Evolutionary conservation across 139 green algal species (phyloP), one percentile per base, ranked within the genome.

Genomic region (Desmodesmus armatus): DNA sequence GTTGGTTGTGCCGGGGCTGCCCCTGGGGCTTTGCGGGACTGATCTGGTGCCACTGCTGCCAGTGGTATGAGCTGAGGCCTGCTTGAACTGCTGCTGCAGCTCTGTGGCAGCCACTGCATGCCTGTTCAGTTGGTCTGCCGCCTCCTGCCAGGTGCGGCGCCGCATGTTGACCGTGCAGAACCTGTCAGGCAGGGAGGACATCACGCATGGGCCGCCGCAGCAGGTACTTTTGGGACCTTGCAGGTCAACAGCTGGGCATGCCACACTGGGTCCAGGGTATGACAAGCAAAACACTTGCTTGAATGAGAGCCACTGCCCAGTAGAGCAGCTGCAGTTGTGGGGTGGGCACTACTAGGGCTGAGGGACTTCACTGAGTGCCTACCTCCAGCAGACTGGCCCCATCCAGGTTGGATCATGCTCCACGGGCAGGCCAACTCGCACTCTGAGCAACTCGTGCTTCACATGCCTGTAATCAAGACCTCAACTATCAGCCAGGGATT

Each of bases 371-470:
- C n/a, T n/a, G n/a, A n/a, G n/a, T n/a, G 13, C 78, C 62, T 41
- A 86, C 80, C 80, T 86, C 91, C 91, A 94, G 77, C 90, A 93
- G 43, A 94, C 87, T 19, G 84, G 85, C 0, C 74, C 83, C 7
- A 33, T n/a, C 55, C 87, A 87, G 62, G 58, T 66, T 35, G 74
- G 13, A 85, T 92, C 86, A 85, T 93, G 90, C 66, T 91, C 87
- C 62, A 88, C 88, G 25, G 91, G 91, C 72, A 94, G 78, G 0
- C 91, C 91, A 29, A 92, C 86, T 51, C 88, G 90, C 29, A 93
- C 76, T 81, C 91, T 73, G 13, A 58, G 9, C 51, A 83, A 9
- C 21, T 40, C 17, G 49, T 87, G 82, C 33, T 40, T 7, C 80
- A 69, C 80, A 35, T 40, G 47, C 37, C 73, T 80, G 67, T 15